Base-by-base conservation (phyloP, 164 flowering plant species). In the Berberis vulgaris region DNA sequence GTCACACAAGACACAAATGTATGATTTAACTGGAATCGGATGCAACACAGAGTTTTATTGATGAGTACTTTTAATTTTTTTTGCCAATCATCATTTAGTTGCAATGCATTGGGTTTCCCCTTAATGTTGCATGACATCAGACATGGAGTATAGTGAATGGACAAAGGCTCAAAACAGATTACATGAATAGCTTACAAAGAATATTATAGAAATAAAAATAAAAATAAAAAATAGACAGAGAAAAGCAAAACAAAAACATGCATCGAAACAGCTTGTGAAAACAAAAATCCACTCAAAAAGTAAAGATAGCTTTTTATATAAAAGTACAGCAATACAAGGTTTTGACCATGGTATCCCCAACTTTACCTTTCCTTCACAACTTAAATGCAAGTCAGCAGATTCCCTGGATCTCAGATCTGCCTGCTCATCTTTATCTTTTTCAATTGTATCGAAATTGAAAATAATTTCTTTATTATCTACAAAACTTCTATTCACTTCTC, bases 301-400 rank as follows among this genome's bases (percentile, higher is more conserved):
- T 57, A 69, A 46, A 41, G 42, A 43, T 61, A 49, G 57, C 74
- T 63, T 68, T 62, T 59, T 61, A 69, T 65, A 74, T 78, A 77
- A 70, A 75, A 65, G 66, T 64, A 74, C 65, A 67, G 57, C 53
- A 53, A 62, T 75, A 72, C 81, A 72, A 69, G 66, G 62, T 59
- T 64, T 69, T 62, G 69, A 72, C 73, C 71, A 69, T 45, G 66
- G 76, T 72, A 65, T 74, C 77, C 82, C 76, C 69, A 76, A 74
- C 59, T 71, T 83, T 84, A 84, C 93, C 93, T 87, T 82, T 81
- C 75, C 77, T 74, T 76, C 68, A 76, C 60, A 73, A 79, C 72
- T 61, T 72, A 79, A 54, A 64, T 67, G 67, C 54, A 63, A 67
- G 77, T 79, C 80, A 74, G 67, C 72, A 45, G 90, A 66, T 64